Percentiles rank a stretch among this genome's conserved stretches.
Conservation (phyloP, 331 rosid genomes). For the Erythrophleum ivorense region DNA sequence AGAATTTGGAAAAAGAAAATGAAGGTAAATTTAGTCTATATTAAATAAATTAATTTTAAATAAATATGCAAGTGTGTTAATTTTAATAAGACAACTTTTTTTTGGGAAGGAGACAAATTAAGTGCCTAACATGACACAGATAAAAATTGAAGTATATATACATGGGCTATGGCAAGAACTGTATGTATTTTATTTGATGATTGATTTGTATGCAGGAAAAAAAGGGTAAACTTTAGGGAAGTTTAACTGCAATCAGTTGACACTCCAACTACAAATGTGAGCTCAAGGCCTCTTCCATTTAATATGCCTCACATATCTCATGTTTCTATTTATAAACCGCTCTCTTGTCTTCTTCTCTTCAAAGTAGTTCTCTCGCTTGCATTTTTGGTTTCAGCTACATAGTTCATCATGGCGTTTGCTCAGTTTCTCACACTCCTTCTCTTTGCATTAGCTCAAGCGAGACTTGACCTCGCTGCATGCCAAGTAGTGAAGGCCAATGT, state of each 20-base stretch:
- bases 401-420: conserved; percentile 54
- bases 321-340: conserved; percentile 42
- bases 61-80: too few relatives aligned
- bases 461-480: conserved; percentile 49
- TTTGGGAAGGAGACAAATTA: neutral
- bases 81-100: too few relatives aligned
- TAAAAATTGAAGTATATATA: neutral
- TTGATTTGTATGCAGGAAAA: neutral
- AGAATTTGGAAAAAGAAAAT: too few relatives aligned
- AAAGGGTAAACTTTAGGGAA: neutral
- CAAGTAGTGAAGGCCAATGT: conserved; percentile 61
- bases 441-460: conserved; percentile 52
- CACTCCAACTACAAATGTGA: conserved; percentile 64
- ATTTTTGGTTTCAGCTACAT: neutral
- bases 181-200: neutral
- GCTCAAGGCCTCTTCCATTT: conserved; percentile 52
- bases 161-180: neutral
- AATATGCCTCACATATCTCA: conserved; percentile 24
- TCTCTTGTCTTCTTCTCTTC: conserved; percentile 32
- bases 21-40: too few relatives aligned
- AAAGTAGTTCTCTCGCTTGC: neutral
- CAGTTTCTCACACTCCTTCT: conserved; percentile 52
- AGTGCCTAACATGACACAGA: neutral
- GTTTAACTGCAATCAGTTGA: conserved; percentile 42
- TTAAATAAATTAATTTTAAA: too few relatives aligned